Base-by-base conservation (phyloP, 2,329 filamentous ascomycete genomes). In the Elsinoe fawcettii region DNA sequence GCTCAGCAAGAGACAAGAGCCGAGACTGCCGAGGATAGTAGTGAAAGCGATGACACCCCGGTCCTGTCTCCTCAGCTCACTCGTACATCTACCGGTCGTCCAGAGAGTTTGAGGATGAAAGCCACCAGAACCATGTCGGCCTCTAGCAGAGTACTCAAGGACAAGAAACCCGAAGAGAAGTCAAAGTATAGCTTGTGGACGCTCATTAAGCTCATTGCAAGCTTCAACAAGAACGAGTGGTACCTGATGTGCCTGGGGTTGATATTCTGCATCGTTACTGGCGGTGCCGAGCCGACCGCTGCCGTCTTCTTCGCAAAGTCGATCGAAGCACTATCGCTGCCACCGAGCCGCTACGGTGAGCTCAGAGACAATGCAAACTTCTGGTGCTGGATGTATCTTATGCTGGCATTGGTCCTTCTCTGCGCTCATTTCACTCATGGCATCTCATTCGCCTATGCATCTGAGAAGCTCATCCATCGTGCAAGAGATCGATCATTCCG, bases 251-350 rank as follows among this genome's bases (percentile, higher is more conserved):
- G 85, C 1, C 60, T 86, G 58, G 91, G 89, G 8, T 74, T 95
- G 14, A 66, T 86, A 68, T 90, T 86, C 68, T 84, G 86, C 22
- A 78, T 86, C 66, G 83, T 96, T 61, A 87, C 86, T 60, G 91
- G 90, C 70, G 86, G 84, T 60, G 90, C 86, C 54, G 90, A 95
- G 68, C 88, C 88, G 9, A 82, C 80, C 0, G 81, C 85, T 66
- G 80, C 87, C 62, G 82, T 96, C 62, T 86, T 97, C 72, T 95
- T 96, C 66, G 86, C 90, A 65, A 96, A 96, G 71, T 81, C 90
- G 58, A 91, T 97, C 70, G 81, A 82, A 60, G 82, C 84, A 7
- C 77, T 93, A 11, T 82, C 85, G 6, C 73, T 85, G 18, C 81
- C 77, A 23, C 71, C 73, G 14, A 70, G 63, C 34, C 77, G 77